Conservation (phyloP, 1,284 basidiomycete species). For the Anthracocystis panici-leucophaei region DNA sequence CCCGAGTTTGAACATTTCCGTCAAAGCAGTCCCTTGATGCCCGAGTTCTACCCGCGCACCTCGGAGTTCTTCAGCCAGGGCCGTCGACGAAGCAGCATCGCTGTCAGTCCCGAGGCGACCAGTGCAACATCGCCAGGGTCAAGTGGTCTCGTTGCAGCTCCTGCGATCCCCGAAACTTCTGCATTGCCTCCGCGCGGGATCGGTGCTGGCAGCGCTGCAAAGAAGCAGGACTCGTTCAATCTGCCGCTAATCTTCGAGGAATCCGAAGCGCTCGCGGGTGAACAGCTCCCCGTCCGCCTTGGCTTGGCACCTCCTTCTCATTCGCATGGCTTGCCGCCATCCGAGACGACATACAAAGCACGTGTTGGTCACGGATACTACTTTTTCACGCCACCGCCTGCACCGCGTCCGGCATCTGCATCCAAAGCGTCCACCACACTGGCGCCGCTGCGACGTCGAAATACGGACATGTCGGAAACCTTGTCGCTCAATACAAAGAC, state of each 20-base stretch:
- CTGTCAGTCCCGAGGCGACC: conserved; percentile 13
- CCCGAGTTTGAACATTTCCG: conserved; percentile 53
- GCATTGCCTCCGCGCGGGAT: background rate
- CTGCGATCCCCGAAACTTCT: background rate
- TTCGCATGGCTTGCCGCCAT: conserved; percentile 20
- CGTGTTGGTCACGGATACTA: conserved; percentile 52
- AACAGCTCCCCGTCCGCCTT: conserved; percentile 54
- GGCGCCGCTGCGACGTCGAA: conserved; percentile 16
- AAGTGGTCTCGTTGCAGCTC: background rate
- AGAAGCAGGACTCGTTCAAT: conserved; percentile 31
- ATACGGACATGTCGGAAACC: conserved; percentile 21
- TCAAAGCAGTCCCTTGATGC: conserved; percentile 37
- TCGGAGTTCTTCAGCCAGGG: conserved; percentile 52
- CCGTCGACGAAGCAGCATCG: conserved; percentile 33
- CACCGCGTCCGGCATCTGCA: background rate
- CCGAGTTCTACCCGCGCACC: conserved; percentile 46
- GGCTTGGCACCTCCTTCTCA: conserved; percentile 55
- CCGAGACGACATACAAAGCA: conserved; percentile 43
- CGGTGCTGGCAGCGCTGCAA: conserved; percentile 1
- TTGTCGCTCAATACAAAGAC: conserved; percentile 10
- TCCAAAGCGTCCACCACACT: conserved; percentile 1
- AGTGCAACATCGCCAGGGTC: background rate
- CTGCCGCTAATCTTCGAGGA: conserved; percentile 40
- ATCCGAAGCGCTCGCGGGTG: conserved; percentile 27
- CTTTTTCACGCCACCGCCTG: conserved; percentile 55